These are phyloP conservation scores for Fraxinus ornus DNA, from an alignment of 305 asterid genomes.

Conservation along the genomic window DNA sequence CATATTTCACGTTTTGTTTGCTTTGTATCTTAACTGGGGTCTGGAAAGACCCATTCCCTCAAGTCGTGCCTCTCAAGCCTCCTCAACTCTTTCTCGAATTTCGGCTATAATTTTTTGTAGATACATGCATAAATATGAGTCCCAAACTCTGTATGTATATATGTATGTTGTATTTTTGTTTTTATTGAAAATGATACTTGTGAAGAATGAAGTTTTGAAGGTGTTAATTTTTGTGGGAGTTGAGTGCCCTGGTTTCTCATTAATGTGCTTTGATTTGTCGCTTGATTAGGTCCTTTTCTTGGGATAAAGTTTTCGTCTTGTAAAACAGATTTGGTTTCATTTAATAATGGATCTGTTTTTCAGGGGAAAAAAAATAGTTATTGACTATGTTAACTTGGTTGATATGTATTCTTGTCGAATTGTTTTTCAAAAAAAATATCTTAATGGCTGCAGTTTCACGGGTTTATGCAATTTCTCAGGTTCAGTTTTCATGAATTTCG, in stretches of 20 bases:
- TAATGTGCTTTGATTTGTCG: conserved; percentile 17
- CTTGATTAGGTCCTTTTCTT: conserved; percentile 15
- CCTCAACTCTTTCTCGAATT: conserved; percentile 22
- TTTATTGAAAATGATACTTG: conserved; percentile 25
- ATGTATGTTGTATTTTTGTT: conserved; percentile 11
- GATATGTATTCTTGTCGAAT: neutral
- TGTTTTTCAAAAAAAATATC: neutral
- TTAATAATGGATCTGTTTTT: conserved; percentile 12
- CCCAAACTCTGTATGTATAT: neutral
- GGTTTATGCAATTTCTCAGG: neutral
- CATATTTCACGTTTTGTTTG: conserved; percentile 39
- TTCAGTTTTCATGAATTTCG: neutral
- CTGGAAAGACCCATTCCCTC: conserved; percentile 29
- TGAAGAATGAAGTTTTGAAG: conserved; percentile 18
- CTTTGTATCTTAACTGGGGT: conserved; percentile 31
- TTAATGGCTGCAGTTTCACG: conserved; percentile 14
- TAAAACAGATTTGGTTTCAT: neutral
- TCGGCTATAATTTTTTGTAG: neutral
- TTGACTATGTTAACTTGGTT: neutral
- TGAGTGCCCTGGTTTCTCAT: conserved; percentile 8
- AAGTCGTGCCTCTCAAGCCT: conserved; percentile 19
- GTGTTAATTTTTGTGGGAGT: conserved; percentile 38
- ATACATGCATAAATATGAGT: conserved; percentile 30
- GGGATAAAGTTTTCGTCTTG: conserved; percentile 9
- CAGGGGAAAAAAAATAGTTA: neutral